Percentiles rank a stretch among this genome's conserved stretches.
phyloP scores from a whole-genome alignment of 345 rosid species.

The Isatis tinctoria region DNA sequence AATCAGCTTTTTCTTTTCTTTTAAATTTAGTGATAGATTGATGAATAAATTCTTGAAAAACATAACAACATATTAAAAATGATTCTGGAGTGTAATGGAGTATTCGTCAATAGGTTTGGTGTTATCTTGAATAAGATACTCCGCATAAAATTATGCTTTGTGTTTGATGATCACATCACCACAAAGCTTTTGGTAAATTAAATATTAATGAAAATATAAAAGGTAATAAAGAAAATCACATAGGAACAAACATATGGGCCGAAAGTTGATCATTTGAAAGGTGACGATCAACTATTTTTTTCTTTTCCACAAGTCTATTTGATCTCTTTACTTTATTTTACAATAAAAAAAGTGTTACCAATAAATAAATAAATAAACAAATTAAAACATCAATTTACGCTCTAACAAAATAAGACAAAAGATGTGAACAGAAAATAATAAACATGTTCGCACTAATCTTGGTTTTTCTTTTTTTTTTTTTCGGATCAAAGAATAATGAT shows the following conservation, averaged over 20 bases:
- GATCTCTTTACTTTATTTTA: background rate
- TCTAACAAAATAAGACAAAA: background rate
- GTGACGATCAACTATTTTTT: constrained; percentile 16
- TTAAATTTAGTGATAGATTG: background rate
- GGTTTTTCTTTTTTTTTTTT: background rate
- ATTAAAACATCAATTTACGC: background rate
- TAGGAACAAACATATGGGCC: constrained; percentile 28
- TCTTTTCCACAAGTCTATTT: constrained; percentile 2
- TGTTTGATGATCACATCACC: constrained; percentile 34
- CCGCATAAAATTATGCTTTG: constrained; percentile 23
- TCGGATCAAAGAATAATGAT: constrained; percentile 1
- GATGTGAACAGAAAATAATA: background rate
- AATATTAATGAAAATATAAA: constrained; percentile 12
- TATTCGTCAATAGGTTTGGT: constrained; percentile 25
- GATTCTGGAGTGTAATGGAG: constrained; percentile 22
- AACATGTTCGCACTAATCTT: background rate
- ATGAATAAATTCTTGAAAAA: constrained; percentile 12
- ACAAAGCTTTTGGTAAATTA: constrained; percentile 19
- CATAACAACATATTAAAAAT: background rate
- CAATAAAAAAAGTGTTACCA: background rate
- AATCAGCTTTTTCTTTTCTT: constrained; percentile 16
- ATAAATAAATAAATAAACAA: background rate
- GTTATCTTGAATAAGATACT: constrained; percentile 32
- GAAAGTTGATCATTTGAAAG: constrained; percentile 31
- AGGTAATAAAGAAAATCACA: constrained; percentile 28